phyloP scores from a whole-genome alignment of 2,329 filamentous ascomycete genomes.

The Fusarium burgessii region DNA sequence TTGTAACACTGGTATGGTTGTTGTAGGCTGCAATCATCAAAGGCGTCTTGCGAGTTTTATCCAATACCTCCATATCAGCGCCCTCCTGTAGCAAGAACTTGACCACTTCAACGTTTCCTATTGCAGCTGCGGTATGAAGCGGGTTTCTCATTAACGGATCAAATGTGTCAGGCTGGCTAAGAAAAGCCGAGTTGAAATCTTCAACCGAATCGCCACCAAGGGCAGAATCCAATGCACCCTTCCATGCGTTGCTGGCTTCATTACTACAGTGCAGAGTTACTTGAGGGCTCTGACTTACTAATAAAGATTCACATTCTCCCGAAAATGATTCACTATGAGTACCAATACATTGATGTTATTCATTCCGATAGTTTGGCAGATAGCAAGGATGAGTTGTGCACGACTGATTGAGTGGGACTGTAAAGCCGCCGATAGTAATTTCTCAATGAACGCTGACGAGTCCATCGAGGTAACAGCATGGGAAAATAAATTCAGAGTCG shows the following conservation, averaged over 20 bases:
- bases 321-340: background rate
- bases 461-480: background rate
- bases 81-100: background rate
- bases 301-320: background rate
- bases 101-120: background rate
- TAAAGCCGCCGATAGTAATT: background rate
- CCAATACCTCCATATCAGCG: background rate
- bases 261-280: background rate
- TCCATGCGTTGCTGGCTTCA: background rate
- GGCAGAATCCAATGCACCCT: background rate
- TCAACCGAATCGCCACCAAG: background rate
- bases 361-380: background rate
- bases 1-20: background rate
- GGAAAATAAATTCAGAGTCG: background rate
- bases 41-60: background rate
- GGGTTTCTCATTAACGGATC: background rate
- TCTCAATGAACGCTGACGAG: background rate
- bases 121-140: background rate
- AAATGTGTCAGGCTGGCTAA: background rate
- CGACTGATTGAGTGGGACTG: background rate
- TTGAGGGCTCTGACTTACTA: background rate
- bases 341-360: background rate
- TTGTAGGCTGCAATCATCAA: background rate
- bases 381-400: background rate
- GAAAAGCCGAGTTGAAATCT: background rate